A percentile compares a stretch with the other conserved stretches of the same genome.
Conservation (phyloP, 345 rosid genomes). For the Cochlearia excelsa region DNA sequence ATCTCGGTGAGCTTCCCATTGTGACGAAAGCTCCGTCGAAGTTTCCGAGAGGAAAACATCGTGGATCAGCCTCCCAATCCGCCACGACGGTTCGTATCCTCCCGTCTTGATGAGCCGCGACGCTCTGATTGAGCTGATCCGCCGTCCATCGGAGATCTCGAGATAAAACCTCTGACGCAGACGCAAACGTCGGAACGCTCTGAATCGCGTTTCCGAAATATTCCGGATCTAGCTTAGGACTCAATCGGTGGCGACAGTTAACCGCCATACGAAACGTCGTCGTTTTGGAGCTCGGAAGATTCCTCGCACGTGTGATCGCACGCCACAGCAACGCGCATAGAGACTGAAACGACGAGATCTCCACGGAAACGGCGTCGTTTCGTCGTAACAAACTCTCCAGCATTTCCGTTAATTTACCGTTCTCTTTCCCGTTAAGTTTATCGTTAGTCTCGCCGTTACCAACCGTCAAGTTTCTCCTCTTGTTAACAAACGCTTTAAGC, state of each 20-base stretch:
- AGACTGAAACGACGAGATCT: constrained; percentile 89
- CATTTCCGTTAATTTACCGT: constrained; percentile 39
- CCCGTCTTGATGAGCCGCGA: constrained; percentile 53
- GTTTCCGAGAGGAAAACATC: constrained; percentile 89
- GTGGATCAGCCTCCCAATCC: constrained; percentile 75
- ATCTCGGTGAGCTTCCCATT: constrained; percentile 92
- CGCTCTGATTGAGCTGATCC: constrained; percentile 57
- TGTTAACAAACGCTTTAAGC: constrained; percentile 63
- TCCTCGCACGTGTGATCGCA: constrained; percentile 83
- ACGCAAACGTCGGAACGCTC: constrained; percentile 72
- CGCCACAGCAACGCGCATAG: constrained; percentile 75
- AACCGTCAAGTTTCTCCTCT: constrained; percentile 18
- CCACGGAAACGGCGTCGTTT: constrained; percentile 42
- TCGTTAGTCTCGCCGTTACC: constrained; percentile 43
- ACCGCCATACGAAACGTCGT: constrained; percentile 96
- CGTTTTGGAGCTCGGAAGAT: constrained; percentile 44
- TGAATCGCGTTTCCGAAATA: constrained; percentile 97
- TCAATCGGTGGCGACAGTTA: constrained; percentile 70
- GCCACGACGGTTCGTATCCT: constrained; percentile 45
- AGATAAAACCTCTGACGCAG: constrained; percentile 64
- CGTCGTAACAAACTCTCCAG: constrained; percentile 39
- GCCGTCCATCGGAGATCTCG: constrained; percentile 84
- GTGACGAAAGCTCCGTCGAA: constrained; percentile 75
- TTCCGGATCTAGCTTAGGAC: constrained; percentile 58
- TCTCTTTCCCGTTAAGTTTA: constrained; percentile 29